Evolutionary conservation across 2,329 filamentous ascomycete species (phyloP), one percentile per base, ranked within the genome.

Genomic region (Ramichloridium luteum): DNA sequence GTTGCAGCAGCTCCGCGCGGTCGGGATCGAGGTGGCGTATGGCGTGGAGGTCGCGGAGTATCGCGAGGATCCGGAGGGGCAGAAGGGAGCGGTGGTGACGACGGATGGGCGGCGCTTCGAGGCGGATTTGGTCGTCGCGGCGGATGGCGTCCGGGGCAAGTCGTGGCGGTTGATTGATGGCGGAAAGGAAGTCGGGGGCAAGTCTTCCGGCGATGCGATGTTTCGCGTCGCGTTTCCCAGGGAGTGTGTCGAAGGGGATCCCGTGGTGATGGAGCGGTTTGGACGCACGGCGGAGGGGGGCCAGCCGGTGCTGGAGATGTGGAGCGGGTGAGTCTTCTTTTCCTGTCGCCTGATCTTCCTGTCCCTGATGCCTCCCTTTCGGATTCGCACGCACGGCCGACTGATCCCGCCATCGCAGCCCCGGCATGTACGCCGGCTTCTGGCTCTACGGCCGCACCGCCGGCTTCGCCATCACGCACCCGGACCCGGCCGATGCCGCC

Each of bases 1-100:
- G 33, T 57, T 68, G 11, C 54, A 51, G 33, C 61, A 67, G 31
- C 58, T 69, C 10, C 54, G 64, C 41, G 57, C 54, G 32, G 49
- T 61, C 3, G 60, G 59, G 11, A 51, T 64, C 4, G 48, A 51
- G 5, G 50, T 64, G 15, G 54, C 62, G 33, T 64, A 58, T 47
- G 56, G 58, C 23, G 46, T 50, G 30, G 53, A 48, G 17, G 56
- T 65, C 12, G 51, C 61, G 6, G 59, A 63, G 33, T 65, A 64
- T 46, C 61, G 55, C 28, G 62, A 65, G 42, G 57, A 62, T 27
- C 58, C 55, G 26, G 39, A 39, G 8, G 37, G 26, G 14, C 38
- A 36, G 12, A 44, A 45, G 18, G 50, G 40, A 10, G 50, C 48
- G 17, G 46, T 49, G 16, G 32, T 51, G 13, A 53, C 46, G 4